Evolutionary conservation across 805 yeast species (phyloP), one percentile per base, ranked within the genome.

Genomic region (Candida orba): DNA sequence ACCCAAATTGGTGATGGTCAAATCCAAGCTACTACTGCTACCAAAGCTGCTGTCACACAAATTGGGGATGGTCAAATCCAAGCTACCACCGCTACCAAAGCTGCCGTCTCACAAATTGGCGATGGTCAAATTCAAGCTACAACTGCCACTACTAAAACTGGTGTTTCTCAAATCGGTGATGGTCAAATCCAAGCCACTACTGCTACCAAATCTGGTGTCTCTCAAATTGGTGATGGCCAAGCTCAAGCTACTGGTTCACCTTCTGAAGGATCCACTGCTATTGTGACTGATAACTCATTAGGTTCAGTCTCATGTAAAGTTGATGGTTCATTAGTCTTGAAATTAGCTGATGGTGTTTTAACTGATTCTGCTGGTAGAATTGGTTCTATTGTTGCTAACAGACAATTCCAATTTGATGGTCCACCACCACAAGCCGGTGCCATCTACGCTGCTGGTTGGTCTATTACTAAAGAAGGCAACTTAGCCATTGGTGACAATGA

Each of bases 381-480:
- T 32, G 53, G 53, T 37, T 50, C 51, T 23, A 50, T 50, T 41
- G 52, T 48, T 24, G 52, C 54, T 18, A 42, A 85, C 85, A 46
- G 82, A 41, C 85, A 39, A 30, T 39, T 42, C 76, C 91, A 83
- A 70, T 83, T 83, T 58, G 91, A 83, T 63, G 90, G 90, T 59
- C 87, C 88, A 49, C 84, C 86, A 67, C 89, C 90, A 58, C 91
- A 83, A 71, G 86, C 84, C 30, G 85, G 84, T 65, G 73, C 85
- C 47, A 73, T 79, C 58, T 77, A 75, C 60, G 84, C 86, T 55
- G 79, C 75, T 45, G 85, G 86, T 51, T 79, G 86, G 86, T 63
- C 72, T 33, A 59, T 69, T 49, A 63, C 70, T 45, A 74, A 73
- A 51, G 81, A 73, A 18, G 77, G 76, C 63, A 57, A 65, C 67